phyloP scores from a whole-genome alignment of 768 basidiomycete genomes.

The Pisolithus microcarpus region DNA sequence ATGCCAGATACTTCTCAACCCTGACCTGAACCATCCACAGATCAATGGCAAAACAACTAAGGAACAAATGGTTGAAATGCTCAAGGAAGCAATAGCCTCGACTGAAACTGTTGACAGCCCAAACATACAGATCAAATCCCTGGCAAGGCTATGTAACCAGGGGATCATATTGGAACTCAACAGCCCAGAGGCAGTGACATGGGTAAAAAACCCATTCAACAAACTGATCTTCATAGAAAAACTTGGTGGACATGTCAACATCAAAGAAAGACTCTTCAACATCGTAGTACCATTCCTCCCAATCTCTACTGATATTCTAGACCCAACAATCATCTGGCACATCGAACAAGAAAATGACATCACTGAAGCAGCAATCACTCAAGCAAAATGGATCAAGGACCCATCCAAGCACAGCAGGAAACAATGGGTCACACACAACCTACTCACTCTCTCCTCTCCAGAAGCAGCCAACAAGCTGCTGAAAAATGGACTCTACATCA shows the following conservation, averaged over 20 bases:
- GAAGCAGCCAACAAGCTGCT: no score
- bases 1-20: no score
- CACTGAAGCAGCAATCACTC: not conserved
- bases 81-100: no score
- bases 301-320: constrained; percentile 6
- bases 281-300: constrained; percentile 20
- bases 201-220: constrained; percentile 7
- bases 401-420: not conserved
- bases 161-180: constrained; percentile 11
- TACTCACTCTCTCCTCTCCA: not conserved
- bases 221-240: constrained; percentile 3
- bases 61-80: no score
- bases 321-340: not conserved
- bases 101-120: no score
- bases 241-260: not conserved
- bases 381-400: constrained; percentile 23
- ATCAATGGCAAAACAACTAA: no score
- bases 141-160: constrained; percentile 2
- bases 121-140: not conserved
- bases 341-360: constrained; percentile 15
- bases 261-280: not conserved
- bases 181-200: constrained; percentile 4
- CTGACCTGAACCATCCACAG: no score
- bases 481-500: no score
- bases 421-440: constrained; percentile 19